Evolutionary conservation across 257 asterid genomes (phyloP).

Genomic region (Haberlea rhodopensis): DNA sequence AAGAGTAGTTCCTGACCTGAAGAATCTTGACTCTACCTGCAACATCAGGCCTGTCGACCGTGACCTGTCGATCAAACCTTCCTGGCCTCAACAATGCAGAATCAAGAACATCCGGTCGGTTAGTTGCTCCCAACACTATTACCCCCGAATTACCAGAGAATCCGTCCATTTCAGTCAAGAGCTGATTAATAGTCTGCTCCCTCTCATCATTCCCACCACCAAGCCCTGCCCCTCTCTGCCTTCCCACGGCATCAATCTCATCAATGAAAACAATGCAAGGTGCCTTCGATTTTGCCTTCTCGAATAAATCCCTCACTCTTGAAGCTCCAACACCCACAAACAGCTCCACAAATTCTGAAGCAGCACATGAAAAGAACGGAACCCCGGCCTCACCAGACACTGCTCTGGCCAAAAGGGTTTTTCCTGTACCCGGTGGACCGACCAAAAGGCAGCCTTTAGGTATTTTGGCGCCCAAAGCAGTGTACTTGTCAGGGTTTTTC

Average conservation of each 20-base stretch:
- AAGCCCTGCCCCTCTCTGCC: conserved; percentile 93
- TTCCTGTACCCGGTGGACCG: conserved; percentile 97
- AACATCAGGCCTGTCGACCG: conserved; percentile 97
- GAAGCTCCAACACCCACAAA: conserved; percentile 99
- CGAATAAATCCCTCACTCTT: conserved; percentile 95
- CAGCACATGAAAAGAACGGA: conserved; percentile 97
- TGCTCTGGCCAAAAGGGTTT: conserved; percentile 95
- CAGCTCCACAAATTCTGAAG: conserved; percentile 91
- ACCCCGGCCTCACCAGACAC: conserved; percentile 98
- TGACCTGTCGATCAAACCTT: conserved; percentile 93
- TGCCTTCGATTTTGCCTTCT: conserved; percentile 88
- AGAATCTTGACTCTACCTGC: conserved; percentile 95
- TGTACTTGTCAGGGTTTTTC: conserved; percentile 94
- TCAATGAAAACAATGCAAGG: conserved; percentile 98
- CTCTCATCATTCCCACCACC: conserved; percentile 99
- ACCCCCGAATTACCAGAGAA: conserved; percentile 92
- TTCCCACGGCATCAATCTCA: conserved; percentile 96
- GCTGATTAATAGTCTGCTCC: conserved; percentile 97
- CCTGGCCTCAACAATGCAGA: conserved; percentile 94
- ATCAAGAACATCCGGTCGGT: conserved; percentile 97
- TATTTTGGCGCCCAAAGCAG: conserved; percentile 91
- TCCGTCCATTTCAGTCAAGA: conserved; percentile 98
- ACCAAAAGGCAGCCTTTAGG: conserved; percentile 96
- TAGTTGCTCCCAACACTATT: conserved; percentile 90
- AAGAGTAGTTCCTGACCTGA: conserved; percentile 58